Conservation (phyloP, 1,284 basidiomycete genomes). For the Bothia castanella region DNA sequence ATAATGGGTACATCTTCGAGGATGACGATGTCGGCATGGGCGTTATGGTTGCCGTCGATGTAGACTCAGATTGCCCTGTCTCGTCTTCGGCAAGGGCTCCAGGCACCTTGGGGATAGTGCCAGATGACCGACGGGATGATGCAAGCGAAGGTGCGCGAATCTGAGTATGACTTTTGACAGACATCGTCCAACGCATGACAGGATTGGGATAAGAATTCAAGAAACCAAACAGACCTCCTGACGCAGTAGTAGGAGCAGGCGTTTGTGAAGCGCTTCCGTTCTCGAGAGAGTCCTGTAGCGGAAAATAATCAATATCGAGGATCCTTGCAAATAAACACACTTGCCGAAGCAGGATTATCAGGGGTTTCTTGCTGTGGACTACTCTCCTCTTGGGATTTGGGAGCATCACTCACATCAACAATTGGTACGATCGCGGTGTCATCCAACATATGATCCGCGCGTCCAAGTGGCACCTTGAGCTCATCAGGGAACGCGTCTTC, state of each 20-base stretch:
- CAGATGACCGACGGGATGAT: conserved; percentile 28
- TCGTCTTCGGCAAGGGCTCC: conserved; percentile 22
- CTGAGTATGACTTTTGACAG: conserved; percentile 11
- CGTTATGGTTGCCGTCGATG: background rate
- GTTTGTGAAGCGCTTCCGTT: conserved; percentile 26
- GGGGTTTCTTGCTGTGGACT: conserved; percentile 19
- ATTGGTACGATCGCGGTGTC: conserved; percentile 20
- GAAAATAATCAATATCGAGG: background rate
- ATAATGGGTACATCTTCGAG: conserved; percentile 42
- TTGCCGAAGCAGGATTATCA: conserved; percentile 23
- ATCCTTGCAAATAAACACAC: conserved; percentile 13
- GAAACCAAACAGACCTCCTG: conserved; percentile 41
- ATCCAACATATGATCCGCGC: conserved; percentile 58
- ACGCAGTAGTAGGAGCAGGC: conserved; percentile 1
- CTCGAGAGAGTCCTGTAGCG: conserved; percentile 24
- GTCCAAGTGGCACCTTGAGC: conserved; percentile 58
- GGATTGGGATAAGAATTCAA: conserved; percentile 45
- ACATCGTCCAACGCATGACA: conserved; percentile 36
- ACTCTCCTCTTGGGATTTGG: conserved; percentile 33
- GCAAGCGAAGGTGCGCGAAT: conserved; percentile 20
- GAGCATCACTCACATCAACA: conserved; percentile 27
- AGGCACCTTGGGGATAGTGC: conserved; percentile 19
- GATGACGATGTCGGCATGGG: background rate
- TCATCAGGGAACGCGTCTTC: conserved; percentile 55
- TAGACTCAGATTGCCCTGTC: background rate